Evolutionary conservation across 371 early-diverging fungal species (phyloP), one percentile per base, ranked within the genome.

Genomic region (Syncephalastrum racemosum): DNA sequence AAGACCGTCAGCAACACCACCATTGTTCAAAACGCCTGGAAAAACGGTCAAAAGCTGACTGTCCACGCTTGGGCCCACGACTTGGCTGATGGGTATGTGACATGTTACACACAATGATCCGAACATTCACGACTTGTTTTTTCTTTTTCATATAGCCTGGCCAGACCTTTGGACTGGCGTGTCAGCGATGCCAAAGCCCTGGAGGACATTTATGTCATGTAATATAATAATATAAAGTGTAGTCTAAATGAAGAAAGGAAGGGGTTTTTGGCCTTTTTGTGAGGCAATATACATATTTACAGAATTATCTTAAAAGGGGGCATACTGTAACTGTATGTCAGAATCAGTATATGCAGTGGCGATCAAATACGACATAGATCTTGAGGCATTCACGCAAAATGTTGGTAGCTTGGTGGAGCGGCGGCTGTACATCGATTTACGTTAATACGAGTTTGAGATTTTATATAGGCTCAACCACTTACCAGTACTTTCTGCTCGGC

Each of bases 61-160:
- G 77, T 97, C 16, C 90, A 94, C 63, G 94, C 92, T 6, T 90
- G 92, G 91, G 86, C 87, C 42, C 91, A 91, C 60, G 86, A 89
- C 70, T 73, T 92, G 27, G 67, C 83, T 53, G 84, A 79, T n/a
- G 92, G 90, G 45, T 75, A 71, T 61, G 58, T 56, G 19, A 14
- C 36, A 10, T 12, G 36, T 31, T 31, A 31, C 36, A 31, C 36
- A 8, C 36, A 31, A n/a, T n/a, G n/a, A n/a, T n/a, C n/a, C n/a
- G n/a, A n/a, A n/a, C n/a, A n/a, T n/a, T n/a, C n/a, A n/a, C n/a
- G n/a, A n/a, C n/a, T n/a, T n/a, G n/a, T n/a, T n/a, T n/a, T 44
- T 5, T 15, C 2, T 42, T 15, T 19, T 22, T 43, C 15, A 8
- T 31, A 31, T 50, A 58, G 44, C 3, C 50, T 44, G 45, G 62